Conservation (phyloP, 768 basidiomycete species). For the Tephrocybe sp. region DNA sequence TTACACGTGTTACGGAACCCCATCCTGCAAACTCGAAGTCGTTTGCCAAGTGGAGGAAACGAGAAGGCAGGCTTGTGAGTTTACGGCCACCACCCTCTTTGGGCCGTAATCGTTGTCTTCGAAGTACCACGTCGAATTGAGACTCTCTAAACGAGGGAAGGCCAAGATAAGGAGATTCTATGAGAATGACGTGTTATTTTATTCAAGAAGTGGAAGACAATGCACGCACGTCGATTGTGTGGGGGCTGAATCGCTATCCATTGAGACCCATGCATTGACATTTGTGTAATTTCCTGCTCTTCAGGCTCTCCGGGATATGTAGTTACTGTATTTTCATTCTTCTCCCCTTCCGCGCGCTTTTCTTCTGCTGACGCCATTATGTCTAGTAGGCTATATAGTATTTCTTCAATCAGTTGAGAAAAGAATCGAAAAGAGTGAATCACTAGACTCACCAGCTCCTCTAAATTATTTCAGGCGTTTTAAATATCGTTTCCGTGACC, state of each 20-base stretch:
- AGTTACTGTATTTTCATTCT: too few species aligned
- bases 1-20: conserved; percentile 51
- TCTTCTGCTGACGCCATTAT: not conserved
- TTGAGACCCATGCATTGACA: not conserved
- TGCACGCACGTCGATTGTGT: conserved; percentile 8
- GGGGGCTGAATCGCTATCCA: conserved; percentile 28
- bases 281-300: conserved; percentile 5
- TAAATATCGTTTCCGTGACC: too few species aligned
- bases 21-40: conserved; percentile 75
- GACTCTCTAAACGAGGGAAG: conserved; percentile 42
- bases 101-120: conserved; percentile 54
- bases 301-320: not conserved
- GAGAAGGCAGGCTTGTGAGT: conserved; percentile 44
- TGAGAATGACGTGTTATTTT: not conserved
- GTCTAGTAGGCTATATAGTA: conserved; percentile 32
- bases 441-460: too few species aligned
- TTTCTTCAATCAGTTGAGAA: too few species aligned
- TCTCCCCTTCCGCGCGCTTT: not conserved
- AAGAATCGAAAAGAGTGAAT: too few species aligned
- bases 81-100: conserved; percentile 42
- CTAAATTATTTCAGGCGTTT: too few species aligned
- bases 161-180: not conserved
- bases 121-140: conserved; percentile 55
- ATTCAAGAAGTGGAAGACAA: not conserved
- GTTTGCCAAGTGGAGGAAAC: conserved; percentile 58